Base-by-base conservation (phyloP, 495 filamentous ascomycete species). In the Astrothelium macrocarpum region DNA sequence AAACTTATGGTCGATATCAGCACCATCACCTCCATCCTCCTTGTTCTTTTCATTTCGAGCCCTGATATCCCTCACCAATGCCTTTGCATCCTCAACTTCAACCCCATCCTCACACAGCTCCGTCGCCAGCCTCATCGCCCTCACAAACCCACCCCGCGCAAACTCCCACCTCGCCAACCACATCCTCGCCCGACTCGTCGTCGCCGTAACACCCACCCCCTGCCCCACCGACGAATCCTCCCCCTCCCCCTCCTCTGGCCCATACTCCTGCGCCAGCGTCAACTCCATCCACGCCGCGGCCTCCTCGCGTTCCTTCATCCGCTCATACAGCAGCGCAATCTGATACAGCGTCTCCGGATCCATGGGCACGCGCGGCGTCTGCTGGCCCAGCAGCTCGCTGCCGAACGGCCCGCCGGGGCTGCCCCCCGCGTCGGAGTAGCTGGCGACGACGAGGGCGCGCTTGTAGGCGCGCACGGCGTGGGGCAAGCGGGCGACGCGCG, bases 1-100 rank as follows among this genome's bases (percentile, higher is more conserved):
- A 56, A 56, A 56, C 31, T 34, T 43, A 11, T 31, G 32, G 36
- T 36, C 36, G 12, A 60, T 26, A 36, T 25, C 25, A 36, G 53
- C n/a, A 60, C 67, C 43, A 59, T 61, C 32, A n/a, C 60, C 45
- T 67, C 65, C 28, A 32, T 56, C 49, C 16, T 56, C 49, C 61
- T 63, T 67, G 16, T 72, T 67, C 70, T 72, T 75, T 68, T 94
- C 90, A 73, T 90, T 82, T 72, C 91, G 83, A 3, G 89, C 89
- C 66, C 93, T 80, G 25, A 95, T 82, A 78, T 97, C 94, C 64
- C 91, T 82, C 66, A 97, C 89, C 65, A 99, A 78, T 2, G 92
- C 92, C 78, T 97, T 97, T 16, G 95, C 95, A 75, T 99, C 95
- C 74, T 99, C 95, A 18, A 99, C 91, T 76, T 99, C 95, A 29